Evolutionary conservation across 768 basidiomycete genomes (phyloP).

Genomic region (Lentinus brumalis): DNA sequence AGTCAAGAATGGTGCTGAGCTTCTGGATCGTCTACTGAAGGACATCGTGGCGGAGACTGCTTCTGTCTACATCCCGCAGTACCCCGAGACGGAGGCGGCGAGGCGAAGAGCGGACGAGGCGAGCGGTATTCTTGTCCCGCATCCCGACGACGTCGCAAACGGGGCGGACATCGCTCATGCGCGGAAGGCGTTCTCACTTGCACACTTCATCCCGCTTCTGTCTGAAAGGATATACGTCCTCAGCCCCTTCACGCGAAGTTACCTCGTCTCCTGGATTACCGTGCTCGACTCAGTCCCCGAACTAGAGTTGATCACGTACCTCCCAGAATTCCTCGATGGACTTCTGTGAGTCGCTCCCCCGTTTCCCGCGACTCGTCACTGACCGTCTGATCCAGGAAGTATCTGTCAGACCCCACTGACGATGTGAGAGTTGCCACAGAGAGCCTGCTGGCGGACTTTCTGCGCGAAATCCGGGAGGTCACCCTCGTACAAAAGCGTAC

Average conservation of each 20-base stretch:
- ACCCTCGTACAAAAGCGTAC: conserved; percentile 69
- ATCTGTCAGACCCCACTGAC: conserved; percentile 91
- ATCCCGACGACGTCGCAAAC: conserved; percentile 53
- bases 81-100: conserved; percentile 75
- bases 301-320: conserved; percentile 89
- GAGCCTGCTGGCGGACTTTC: conserved; percentile 83
- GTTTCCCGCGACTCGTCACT: conserved; percentile 14
- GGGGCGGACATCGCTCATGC: conserved; percentile 40
- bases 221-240: conserved; percentile 93
- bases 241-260: conserved; percentile 93
- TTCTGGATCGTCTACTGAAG: conserved; percentile 94
- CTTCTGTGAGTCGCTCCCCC: conserved; percentile 62
- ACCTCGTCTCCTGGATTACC: conserved; percentile 96
- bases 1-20: conserved; percentile 97
- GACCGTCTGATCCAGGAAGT: conserved; percentile 59
- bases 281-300: conserved; percentile 97
- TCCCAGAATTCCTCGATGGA: conserved; percentile 94
- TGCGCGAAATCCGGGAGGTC: conserved; percentile 88
- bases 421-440: conserved; percentile 93
- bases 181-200: conserved; percentile 88
- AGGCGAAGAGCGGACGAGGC: conserved; percentile 39
- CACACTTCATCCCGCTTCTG: conserved; percentile 92
- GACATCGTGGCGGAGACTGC: conserved; percentile 98
- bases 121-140: conserved; percentile 61
- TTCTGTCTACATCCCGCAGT: conserved; percentile 89